These are phyloP conservation scores for Talaromyces islandicus DNA, from an alignment of 2,329 filamentous ascomycete species.

Conservation along the genomic window DNA sequence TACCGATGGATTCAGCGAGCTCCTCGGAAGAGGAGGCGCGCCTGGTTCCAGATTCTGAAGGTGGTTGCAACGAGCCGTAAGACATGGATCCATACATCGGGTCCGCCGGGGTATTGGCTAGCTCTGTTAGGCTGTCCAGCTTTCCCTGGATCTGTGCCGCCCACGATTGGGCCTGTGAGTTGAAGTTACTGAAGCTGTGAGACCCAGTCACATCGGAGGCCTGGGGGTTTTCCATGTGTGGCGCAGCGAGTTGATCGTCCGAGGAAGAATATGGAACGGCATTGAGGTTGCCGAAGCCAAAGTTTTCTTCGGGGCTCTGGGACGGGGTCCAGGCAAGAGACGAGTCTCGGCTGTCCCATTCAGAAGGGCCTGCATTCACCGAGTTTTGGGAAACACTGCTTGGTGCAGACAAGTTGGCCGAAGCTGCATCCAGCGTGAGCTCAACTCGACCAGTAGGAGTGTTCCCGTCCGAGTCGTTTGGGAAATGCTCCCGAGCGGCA, in stretches of 20 bases:
- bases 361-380: slow-evolving; percentile 19
- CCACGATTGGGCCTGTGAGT: slow-evolving; percentile 21
- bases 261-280: slow-evolving; percentile 16
- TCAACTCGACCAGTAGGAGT: slow-evolving; percentile 16
- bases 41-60: slow-evolving; percentile 21
- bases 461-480: slow-evolving; percentile 14
- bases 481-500: slow-evolving; percentile 30
- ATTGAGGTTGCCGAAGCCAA: slow-evolving; percentile 19
- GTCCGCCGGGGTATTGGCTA: slow-evolving; percentile 19
- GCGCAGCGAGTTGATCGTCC: slow-evolving; percentile 17
- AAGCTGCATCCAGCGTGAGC: slow-evolving; percentile 24
- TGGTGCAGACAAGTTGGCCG: slow-evolving; percentile 19
- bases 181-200: slow-evolving; percentile 7
- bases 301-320: slow-evolving; percentile 19
- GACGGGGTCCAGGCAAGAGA: slow-evolving; percentile 22
- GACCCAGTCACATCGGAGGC: slow-evolving; percentile 9
- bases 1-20: slow-evolving; percentile 26
- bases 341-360: slow-evolving; percentile 24
- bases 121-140: slow-evolving; percentile 15
- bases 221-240: slow-evolving; percentile 15
- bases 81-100: slow-evolving; percentile 26
- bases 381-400: slow-evolving; percentile 10
- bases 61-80: slow-evolving; percentile 24
- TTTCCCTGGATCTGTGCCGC: slow-evolving; percentile 14
- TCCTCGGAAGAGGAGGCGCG: slow-evolving; percentile 31